These are phyloP conservation scores for Penicillium sp. DNA, from an alignment of 2,329 filamentous ascomycete species.

Conservation along the genomic window DNA sequence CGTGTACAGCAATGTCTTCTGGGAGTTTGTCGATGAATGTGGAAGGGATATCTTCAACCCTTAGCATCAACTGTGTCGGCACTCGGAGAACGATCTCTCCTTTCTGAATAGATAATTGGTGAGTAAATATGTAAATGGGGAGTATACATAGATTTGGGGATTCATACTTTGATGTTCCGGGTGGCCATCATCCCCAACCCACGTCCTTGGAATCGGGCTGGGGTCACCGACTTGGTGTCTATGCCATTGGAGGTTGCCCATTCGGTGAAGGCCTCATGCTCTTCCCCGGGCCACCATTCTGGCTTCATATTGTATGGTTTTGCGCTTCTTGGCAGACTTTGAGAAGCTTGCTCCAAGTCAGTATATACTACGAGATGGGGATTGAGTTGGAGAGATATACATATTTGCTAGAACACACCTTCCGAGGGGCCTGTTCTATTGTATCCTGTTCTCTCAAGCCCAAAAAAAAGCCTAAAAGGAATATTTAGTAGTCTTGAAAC, in stretches of 20 bases:
- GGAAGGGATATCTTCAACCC: constrained; percentile 58
- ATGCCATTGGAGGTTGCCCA: constrained; percentile 69
- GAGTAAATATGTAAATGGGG: background rate
- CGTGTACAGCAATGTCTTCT: constrained; percentile 62
- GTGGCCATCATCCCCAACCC: constrained; percentile 77
- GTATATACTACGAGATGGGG: background rate
- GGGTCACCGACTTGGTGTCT: constrained; percentile 63
- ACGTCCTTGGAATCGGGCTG: constrained; percentile 65
- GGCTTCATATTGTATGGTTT: constrained; percentile 23
- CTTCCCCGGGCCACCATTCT: constrained; percentile 34
- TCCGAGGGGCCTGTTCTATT: too few species aligned
- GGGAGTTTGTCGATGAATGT: constrained; percentile 54
- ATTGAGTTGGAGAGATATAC: background rate
- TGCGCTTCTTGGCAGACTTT: background rate
- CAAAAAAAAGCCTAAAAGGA: background rate
- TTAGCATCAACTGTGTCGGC: constrained; percentile 62
- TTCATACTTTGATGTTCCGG: constrained; percentile 60
- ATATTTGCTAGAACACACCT: constrained; percentile 2
- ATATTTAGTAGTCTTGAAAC: background rate
- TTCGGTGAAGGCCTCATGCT: constrained; percentile 56
- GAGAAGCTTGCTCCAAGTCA: background rate
- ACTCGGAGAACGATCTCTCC: constrained; percentile 64
- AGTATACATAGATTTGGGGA: too few species aligned
- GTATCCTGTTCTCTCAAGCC: too few species aligned
- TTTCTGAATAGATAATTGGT: constrained; percentile 42